A percentile compares a stretch with the other conserved stretches of the same genome.
phyloP scores from a whole-genome alignment of 1,284 basidiomycete species.

The Fomitopsis betulina region DNA sequence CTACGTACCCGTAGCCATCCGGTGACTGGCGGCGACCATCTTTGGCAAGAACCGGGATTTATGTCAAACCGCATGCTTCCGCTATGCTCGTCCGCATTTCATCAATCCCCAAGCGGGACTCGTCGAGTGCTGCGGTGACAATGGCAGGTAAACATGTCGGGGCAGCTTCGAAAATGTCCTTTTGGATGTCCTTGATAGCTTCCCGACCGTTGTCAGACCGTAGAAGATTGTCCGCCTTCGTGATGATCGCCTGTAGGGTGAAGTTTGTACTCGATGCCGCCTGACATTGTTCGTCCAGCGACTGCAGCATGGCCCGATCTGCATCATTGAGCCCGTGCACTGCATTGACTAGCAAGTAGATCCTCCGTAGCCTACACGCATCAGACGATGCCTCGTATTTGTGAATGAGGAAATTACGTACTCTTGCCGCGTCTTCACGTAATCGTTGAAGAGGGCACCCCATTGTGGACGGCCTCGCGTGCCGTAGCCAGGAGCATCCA shows the following conservation, averaged over 20 bases:
- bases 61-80: constrained; percentile 43
- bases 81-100: constrained; percentile 50
- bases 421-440: constrained; percentile 55
- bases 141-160: constrained; percentile 63
- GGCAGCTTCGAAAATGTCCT: constrained; percentile 45
- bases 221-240: constrained; percentile 58
- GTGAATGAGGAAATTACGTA: constrained; percentile 29
- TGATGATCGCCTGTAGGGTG: constrained; percentile 66
- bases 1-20: too few species aligned
- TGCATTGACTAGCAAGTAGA: constrained; percentile 68
- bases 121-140: constrained; percentile 47
- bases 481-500: constrained; percentile 78
- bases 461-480: constrained; percentile 67
- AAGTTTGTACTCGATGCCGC: constrained; percentile 37
- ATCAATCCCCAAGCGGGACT: constrained; percentile 50
- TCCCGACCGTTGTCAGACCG: constrained; percentile 25
- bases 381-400: not conserved
- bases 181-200: constrained; percentile 25
- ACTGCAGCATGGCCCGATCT: constrained; percentile 58
- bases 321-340: constrained; percentile 53
- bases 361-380: constrained; percentile 49
- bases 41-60: not conserved
- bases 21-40: too few species aligned
- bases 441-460: constrained; percentile 64
- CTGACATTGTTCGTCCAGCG: constrained; percentile 39